Evolutionary conservation across 176 grass and related monocot species (phyloP).

Genomic region (Puya raimondii): DNA sequence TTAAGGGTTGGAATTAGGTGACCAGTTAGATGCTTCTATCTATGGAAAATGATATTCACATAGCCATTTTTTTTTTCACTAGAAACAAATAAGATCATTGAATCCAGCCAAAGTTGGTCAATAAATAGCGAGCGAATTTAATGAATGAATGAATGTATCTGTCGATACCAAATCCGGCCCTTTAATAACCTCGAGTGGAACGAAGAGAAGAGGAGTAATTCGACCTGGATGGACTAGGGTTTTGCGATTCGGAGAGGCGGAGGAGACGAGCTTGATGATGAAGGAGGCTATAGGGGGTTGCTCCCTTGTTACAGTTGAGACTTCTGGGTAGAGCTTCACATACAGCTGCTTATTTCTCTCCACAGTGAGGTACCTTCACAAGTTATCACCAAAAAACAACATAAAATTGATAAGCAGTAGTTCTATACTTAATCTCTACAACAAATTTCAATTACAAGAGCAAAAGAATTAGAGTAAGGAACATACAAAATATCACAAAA

Average conservation of each 20-base stretch:
- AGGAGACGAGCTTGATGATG: constrained; percentile 71
- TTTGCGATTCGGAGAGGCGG: constrained; percentile 52
- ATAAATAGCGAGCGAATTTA: too few relatives aligned
- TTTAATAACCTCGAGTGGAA: too few relatives aligned
- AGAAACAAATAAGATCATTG: too few relatives aligned
- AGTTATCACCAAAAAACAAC: neutral
- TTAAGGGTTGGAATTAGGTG: neutral
- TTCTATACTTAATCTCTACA: neutral
- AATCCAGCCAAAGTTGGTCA: too few relatives aligned
- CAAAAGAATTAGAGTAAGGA: too few relatives aligned
- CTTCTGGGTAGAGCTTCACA: constrained; percentile 74
- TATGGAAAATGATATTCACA: too few relatives aligned
- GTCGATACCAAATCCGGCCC: too few relatives aligned
- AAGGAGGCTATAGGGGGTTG: constrained; percentile 78
- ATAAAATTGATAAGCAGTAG: too few relatives aligned
- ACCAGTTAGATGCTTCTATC: neutral
- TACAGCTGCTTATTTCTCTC: constrained; percentile 86
- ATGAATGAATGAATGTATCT: too few relatives aligned
- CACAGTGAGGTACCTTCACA: constrained; percentile 70
- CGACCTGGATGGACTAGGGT: constrained; percentile 74
- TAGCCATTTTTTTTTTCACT: too few relatives aligned
- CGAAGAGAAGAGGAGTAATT: constrained; percentile 1
- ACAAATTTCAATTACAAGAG: neutral
- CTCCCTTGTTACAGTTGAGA: constrained; percentile 49
- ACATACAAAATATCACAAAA: too few relatives aligned